Conservation (phyloP, 371 early-diverging fungal species). For the Cladochytrium tenue region DNA sequence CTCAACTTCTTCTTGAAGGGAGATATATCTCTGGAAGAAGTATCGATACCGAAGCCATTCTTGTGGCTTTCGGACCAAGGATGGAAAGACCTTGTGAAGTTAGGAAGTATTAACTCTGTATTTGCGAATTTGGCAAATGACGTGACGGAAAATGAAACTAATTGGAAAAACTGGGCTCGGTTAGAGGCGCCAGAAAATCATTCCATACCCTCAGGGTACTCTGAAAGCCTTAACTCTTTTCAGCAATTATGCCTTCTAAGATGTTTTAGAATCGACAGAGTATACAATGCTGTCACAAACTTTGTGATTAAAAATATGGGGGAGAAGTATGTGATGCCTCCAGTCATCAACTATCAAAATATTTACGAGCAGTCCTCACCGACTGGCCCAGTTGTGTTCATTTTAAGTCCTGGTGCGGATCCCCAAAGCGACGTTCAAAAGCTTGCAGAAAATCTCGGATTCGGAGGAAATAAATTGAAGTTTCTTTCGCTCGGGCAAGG, state of each 20-base stretch:
- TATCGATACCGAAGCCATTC: constrained; percentile 46
- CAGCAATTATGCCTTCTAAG: constrained; percentile 59
- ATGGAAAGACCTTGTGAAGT: constrained; percentile 55
- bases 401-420: constrained; percentile 64
- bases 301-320: constrained; percentile 63
- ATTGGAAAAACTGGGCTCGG: constrained; percentile 52
- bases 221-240: constrained; percentile 46
- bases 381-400: constrained; percentile 60
- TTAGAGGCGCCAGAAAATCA: constrained; percentile 53
- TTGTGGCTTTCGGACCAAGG: constrained; percentile 57
- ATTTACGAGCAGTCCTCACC: constrained; percentile 65
- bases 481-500: constrained; percentile 65
- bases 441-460: constrained; percentile 57
- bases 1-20: constrained; percentile 66
- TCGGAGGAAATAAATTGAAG: constrained; percentile 57
- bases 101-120: constrained; percentile 39
- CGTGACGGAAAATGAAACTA: constrained; percentile 38
- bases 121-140: constrained; percentile 44
- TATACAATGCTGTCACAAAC: constrained; percentile 60
- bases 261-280: constrained; percentile 59
- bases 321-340: constrained; percentile 65
- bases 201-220: constrained; percentile 48
- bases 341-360: constrained; percentile 61
- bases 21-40: constrained; percentile 55
- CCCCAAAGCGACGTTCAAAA: constrained; percentile 63